Evolutionary conservation across 2,329 filamentous ascomycete genomes (phyloP).

Genomic region (Cercospora citrullina): DNA sequence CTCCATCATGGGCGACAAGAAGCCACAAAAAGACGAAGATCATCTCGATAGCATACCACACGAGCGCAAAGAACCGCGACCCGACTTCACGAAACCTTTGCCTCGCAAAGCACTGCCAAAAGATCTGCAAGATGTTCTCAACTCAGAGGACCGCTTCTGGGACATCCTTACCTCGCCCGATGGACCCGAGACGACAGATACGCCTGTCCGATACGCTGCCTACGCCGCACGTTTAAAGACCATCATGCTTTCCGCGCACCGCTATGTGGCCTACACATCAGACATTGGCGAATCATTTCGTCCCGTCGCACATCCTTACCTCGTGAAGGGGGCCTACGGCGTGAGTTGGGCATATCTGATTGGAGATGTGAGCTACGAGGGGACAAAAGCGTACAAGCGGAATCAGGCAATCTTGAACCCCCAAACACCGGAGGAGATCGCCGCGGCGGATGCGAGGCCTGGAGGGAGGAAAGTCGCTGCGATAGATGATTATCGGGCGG

Average conservation of each 20-base stretch:
- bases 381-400: slow-evolving; percentile 88
- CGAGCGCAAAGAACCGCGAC: slow-evolving; percentile 46
- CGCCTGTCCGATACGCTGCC: slow-evolving; percentile 83
- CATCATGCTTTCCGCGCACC: slow-evolving; percentile 83
- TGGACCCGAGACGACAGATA: slow-evolving; percentile 77
- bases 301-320: slow-evolving; percentile 80
- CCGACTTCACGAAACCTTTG: slow-evolving; percentile 52
- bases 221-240: slow-evolving; percentile 69
- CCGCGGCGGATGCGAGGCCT: slow-evolving; percentile 19
- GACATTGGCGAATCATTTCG: slow-evolving; percentile 97
- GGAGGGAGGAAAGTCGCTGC: slow-evolving; percentile 55
- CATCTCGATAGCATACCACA: slow-evolving; percentile 42
- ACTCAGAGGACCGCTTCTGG: slow-evolving; percentile 70
- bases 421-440: slow-evolving; percentile 49
- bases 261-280: slow-evolving; percentile 93
- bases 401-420: slow-evolving; percentile 78
- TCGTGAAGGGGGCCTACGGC: slow-evolving; percentile 81
- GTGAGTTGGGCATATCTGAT: slow-evolving; percentile 90
- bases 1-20: slow-evolving; percentile 21
- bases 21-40: slow-evolving; percentile 21
- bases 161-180: slow-evolving; percentile 61
- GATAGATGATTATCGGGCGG: slow-evolving; percentile 84
- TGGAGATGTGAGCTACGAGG: slow-evolving; percentile 88
- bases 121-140: slow-evolving; percentile 57
- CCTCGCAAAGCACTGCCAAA: slow-evolving; percentile 55